Base-by-base conservation (phyloP, 345 rosid genomes). In the Barbarea vulgaris region DNA sequence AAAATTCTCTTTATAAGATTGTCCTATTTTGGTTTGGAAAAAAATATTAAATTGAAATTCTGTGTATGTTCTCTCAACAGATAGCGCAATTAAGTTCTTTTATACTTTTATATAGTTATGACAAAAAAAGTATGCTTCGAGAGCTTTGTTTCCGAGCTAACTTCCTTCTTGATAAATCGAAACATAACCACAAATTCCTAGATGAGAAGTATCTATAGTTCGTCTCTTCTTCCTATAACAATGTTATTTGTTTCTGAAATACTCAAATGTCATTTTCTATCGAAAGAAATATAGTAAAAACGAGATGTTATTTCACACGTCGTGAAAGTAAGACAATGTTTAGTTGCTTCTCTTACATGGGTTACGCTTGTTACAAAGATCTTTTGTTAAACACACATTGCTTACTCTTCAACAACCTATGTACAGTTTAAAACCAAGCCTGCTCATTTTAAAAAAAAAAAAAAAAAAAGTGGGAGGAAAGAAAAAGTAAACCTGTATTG, bases 21-120 rank as follows among this genome's bases (percentile, higher is more conserved):
- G 15, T 1, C n/a, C 46, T 7, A 41, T 41, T 13, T 41, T 41
- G 46, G 6, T 41, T 41, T 41, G 17, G 5, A 41, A 41, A 41
- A 9, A 37, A 39, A 10, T 4, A 39, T n/a, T n/a, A n/a, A n/a
- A n/a, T n/a, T n/a, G n/a, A n/a, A 42, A 2, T 66, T 79, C 86
- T 3, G 80, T 84, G 52, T 70, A 70, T 50, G 70, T 81, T 41
- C 48, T 85, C 46, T 84, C 91, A 12, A 70, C 91, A 27, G 30
- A 72, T 2, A 84, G 80, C 73, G 90, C 90, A 3, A 80, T 88
- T n/a, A 79, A 81, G 73, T 27, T 88, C 70, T 83, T 79, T 72
- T 74, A 77, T 31, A 42, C 47, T 14, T 42, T 15, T 15, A 42
- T 15, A 81, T 75, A 31, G 70, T 80, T 50, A 30, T 80, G 42